phyloP scores from a whole-genome alignment of 148 eudicot genomes.

The Nyssa sinensis region DNA sequence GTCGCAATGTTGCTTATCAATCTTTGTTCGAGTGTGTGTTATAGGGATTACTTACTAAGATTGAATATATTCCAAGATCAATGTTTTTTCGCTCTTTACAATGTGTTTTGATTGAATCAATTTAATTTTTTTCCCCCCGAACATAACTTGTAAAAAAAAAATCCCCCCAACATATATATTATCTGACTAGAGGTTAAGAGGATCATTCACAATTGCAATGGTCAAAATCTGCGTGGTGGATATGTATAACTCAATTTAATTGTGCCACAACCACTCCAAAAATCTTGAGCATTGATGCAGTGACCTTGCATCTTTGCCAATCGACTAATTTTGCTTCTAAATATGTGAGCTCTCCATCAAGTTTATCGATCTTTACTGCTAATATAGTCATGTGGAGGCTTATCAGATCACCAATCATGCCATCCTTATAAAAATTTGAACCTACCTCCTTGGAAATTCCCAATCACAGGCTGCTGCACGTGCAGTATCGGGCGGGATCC shows the following conservation, averaged over 20 bases:
- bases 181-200: slow-evolving; percentile 5
- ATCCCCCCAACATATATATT: background rate
- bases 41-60: background rate
- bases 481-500: slow-evolving; percentile 50
- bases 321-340: slow-evolving; percentile 14
- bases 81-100: background rate
- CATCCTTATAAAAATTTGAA: slow-evolving; percentile 34
- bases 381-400: slow-evolving; percentile 21
- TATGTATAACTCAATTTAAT: background rate
- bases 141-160: no score
- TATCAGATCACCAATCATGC: slow-evolving; percentile 28
- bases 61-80: background rate
- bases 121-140: no score
- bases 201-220: background rate
- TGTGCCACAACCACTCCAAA: background rate
- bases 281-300: background rate
- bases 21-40: background rate
- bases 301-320: slow-evolving; percentile 12
- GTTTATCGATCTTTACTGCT: slow-evolving; percentile 13
- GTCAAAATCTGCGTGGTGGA: background rate
- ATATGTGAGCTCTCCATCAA: slow-evolving; percentile 11
- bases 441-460: slow-evolving; percentile 48
- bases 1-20: background rate
- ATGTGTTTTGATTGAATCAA: background rate
- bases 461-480: slow-evolving; percentile 80